Base-by-base conservation (phyloP, 257 asterid genomes). In the Apocynum venetum region DNA sequence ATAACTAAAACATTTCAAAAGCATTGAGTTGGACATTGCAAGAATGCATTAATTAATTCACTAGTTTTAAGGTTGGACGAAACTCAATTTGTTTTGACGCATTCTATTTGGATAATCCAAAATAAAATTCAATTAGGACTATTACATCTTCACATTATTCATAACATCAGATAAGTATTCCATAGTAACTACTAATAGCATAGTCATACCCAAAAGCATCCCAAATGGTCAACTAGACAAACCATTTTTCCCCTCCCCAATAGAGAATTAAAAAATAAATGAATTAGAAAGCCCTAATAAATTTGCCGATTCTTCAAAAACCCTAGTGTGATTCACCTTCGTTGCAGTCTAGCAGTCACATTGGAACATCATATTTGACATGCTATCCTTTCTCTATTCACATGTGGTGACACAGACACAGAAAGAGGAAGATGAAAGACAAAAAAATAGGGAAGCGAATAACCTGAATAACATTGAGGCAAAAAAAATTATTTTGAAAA, bases 401-500 rank as follows among this genome's bases (percentile, higher is more conserved):
- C 12, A 25, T 66, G 8, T 15, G 11, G 71, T 40, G 0, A 25
- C n/a, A n/a, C n/a, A 46, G 0, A 44, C 20, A 10, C 10, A 25
- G 20, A 70, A 51, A 41, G 25, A 14, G 49, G 53, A 8, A 49
- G 12, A 8, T 8, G 13, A 49, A 10, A 49, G 2, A 49, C 8
- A 38, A 19, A 31, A 44, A 20, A 69, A 15, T 35, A 8, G 14
- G 64, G 78, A 65, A 46, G 59, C 17, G 5, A 67, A 46, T 35
- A 69, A 72, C 75, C 17, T 35, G 71, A 72, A 80, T 51, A 76
- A 48, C 69, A 79, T 35, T 77, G 57, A 53, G 69, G 19, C 0
- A 74, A 71, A 56, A 9, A 73, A 51, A 64, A 74, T 74, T 78
- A 80, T 2, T 6, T 3, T 36, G 31, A 53, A 56, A 4, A 52